These are phyloP conservation scores for Debaryomycetaceae sp. DNA, from an alignment of 1,139 yeast species.

Conservation along the genomic window DNA sequence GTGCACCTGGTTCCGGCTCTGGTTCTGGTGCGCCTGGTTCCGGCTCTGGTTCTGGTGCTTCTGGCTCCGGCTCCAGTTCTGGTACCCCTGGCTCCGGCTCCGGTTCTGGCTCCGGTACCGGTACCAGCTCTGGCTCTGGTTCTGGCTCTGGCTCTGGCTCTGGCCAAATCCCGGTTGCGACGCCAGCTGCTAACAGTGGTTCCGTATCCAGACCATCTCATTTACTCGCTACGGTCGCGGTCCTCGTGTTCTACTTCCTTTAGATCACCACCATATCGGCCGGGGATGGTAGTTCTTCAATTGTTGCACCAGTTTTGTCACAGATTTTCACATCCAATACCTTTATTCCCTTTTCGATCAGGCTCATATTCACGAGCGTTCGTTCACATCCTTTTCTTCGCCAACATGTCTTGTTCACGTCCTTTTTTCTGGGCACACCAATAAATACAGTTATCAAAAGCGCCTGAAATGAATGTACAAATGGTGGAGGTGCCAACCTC, in stretches of 20 bases:
- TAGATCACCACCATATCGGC: too few species aligned
- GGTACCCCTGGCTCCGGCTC: constrained; percentile 3
- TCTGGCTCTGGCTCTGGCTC: constrained; percentile 6
- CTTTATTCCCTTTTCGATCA: not conserved
- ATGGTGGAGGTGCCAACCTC: too few species aligned
- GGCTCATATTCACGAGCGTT: too few species aligned
- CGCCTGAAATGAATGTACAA: too few species aligned
- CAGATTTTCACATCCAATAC: not conserved
- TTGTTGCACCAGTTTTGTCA: not conserved
- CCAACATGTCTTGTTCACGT: too few species aligned
- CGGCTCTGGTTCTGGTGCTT: constrained; percentile 5
- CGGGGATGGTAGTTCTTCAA: too few species aligned
- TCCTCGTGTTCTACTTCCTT: not conserved
- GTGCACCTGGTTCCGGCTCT: constrained; percentile 4
- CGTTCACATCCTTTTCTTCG: too few species aligned
- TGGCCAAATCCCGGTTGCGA: not conserved
- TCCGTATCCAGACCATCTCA: not conserved
- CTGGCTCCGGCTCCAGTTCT: not conserved
- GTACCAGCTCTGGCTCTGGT: constrained; percentile 2
- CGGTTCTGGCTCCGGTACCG: not conserved
- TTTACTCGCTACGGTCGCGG: not conserved
- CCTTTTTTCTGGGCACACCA: too few species aligned
- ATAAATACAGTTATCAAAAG: too few species aligned
- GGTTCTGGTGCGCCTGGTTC: constrained; percentile 2
- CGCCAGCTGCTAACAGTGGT: constrained; percentile 1